Base-by-base conservation (phyloP, 805 yeast species). In the Metschnikowia gelsemii region DNA sequence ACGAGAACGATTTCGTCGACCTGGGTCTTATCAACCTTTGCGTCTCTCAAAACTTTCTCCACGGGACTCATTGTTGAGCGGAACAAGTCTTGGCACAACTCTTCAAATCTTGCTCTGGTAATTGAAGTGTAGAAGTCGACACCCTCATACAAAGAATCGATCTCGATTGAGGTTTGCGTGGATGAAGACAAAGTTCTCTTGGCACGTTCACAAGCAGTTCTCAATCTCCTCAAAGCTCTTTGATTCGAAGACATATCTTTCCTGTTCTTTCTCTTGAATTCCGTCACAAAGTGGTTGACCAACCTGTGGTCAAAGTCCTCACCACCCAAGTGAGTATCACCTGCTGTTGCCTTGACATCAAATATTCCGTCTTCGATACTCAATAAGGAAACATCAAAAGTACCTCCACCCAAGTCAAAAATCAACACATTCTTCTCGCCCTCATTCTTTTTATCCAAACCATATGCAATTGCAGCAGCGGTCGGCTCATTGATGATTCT, bases 161-260 rank as follows among this genome's bases (percentile, higher is more conserved):
- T 87, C 78, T 90, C 97, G 55, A 90, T 79, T 28, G 96, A 82
- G 54, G 96, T 87, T 76, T 89, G 96, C 52, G 96, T 88, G 47
- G 96, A 86, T 25, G 96, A 89, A 31, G 97, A 91, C 62, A 90
- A 80, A 51, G 97, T 88, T 81, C 98, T 88, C 95, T 90, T 90
- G 54, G 98, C 98, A 75, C 98, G 85, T 80, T 90, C 98, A 77
- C 96, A 89, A 59, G 97, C 96, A 57, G 97, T 90, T 82, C 97
- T 86, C 71, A 90, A 80, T 83, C 97, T 88, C 80, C 98, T 87
- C 68, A 91, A 78, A 52, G 98, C 95, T 80, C 98, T 87, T 78
- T 89, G 96, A 83, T 90, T 89, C 59, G 80, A 56, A 40, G 96
- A 79, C 55, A 91, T 73, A 69, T 91, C 98, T 80, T 88, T 87